These are phyloP conservation scores for Psilocybe cyanescens DNA, from an alignment of 768 basidiomycete genomes.

Conservation along the genomic window DNA sequence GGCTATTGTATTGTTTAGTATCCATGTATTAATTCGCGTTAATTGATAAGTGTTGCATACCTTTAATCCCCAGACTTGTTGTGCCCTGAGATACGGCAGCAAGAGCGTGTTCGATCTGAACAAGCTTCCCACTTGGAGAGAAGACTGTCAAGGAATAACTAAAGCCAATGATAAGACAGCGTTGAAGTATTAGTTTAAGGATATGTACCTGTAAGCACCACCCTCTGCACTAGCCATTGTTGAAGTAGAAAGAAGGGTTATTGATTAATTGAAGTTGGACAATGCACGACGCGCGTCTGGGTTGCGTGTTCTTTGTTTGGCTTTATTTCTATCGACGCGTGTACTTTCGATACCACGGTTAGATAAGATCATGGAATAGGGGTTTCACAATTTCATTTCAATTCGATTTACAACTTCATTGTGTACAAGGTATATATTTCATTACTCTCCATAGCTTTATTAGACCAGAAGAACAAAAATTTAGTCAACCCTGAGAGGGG, in stretches of 20 bases:
- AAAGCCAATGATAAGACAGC: slow-evolving; percentile 18
- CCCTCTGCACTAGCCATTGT: slow-evolving; percentile 83
- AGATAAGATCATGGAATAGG: slow-evolving; percentile 8
- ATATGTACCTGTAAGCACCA: slow-evolving; percentile 72
- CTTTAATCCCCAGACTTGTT: slow-evolving; percentile 98
- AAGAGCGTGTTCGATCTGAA: slow-evolving; percentile 99
- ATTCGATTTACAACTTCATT: slow-evolving; percentile 2
- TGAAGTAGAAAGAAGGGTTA: slow-evolving; percentile 14
- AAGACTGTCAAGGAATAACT: slow-evolving; percentile 99
- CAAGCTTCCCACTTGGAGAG: slow-evolving; percentile 97
- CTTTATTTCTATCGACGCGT: slow-evolving; percentile 14
- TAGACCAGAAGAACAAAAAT: not conserved
- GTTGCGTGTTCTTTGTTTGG: slow-evolving; percentile 27
- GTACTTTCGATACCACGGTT: slow-evolving; percentile 1
- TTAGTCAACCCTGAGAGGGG: slow-evolving; percentile 51
- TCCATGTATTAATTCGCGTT: slow-evolving; percentile 18
- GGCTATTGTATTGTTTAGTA: slow-evolving; percentile 51
- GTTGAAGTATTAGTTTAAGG: slow-evolving; percentile 4
- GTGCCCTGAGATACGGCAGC: slow-evolving; percentile 96
- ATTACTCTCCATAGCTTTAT: not conserved
- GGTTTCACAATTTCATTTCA: not conserved
- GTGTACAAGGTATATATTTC: slow-evolving; percentile 1
- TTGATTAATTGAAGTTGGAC: slow-evolving; percentile 15
- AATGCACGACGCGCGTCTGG: slow-evolving; percentile 26
- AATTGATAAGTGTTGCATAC: slow-evolving; percentile 43